Percentiles rank a stretch among this genome's conserved stretches.
Evolutionary conservation across 805 yeast species (phyloP).

Genomic region (Candida lessepsii): DNA sequence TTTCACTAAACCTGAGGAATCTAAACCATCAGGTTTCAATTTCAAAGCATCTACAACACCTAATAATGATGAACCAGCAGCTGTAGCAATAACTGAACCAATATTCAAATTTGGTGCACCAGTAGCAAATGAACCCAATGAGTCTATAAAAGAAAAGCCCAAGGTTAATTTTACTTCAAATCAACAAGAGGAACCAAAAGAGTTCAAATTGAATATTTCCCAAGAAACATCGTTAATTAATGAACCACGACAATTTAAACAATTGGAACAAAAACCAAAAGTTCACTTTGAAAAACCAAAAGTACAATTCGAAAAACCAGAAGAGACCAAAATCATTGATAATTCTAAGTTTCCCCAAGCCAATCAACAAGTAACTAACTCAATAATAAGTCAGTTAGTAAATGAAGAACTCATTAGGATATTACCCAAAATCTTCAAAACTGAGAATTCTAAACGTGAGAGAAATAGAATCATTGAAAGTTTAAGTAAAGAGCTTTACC

Average conservation of each 20-base stretch:
- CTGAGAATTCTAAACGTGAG: conserved; percentile 22
- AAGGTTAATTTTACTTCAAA: background rate
- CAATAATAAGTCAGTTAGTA: conserved; percentile 23
- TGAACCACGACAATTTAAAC: too few relatives aligned
- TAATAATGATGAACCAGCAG: too few relatives aligned
- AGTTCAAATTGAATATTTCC: too few relatives aligned
- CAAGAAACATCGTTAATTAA: too few relatives aligned
- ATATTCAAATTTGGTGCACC: background rate
- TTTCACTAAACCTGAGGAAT: background rate
- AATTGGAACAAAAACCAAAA: background rate
- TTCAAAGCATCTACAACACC: background rate
- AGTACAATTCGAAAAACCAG: background rate
- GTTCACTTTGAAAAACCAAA: background rate
- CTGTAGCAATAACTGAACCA: conserved; percentile 3
- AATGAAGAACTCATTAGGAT: conserved; percentile 23
- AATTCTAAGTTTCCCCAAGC: conserved; percentile 26
- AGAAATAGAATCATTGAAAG: conserved; percentile 27
- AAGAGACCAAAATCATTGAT: background rate
- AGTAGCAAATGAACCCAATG: background rate
- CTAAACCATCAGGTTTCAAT: too few relatives aligned
- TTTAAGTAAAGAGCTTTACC: conserved; percentile 51
- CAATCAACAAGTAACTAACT: conserved; percentile 19
- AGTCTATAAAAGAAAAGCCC: background rate
- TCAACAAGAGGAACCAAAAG: background rate
- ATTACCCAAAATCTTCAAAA: conserved; percentile 25